Evolutionary conservation across 139 green algal genomes (phyloP), one percentile per base, ranked within the genome.

Genomic region (Penium margaritaceum): DNA sequence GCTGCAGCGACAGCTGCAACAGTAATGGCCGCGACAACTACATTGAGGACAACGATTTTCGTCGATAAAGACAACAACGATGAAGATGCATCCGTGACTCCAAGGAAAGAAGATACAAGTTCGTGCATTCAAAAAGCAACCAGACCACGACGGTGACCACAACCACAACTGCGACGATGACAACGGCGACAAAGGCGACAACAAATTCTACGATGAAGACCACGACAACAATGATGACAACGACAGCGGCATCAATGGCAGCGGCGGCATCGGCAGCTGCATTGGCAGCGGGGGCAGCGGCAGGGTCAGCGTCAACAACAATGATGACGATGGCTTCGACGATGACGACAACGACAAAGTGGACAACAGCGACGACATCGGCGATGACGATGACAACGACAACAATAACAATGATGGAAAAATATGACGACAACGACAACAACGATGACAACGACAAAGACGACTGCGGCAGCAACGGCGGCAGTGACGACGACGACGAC

Each of bases 61-160:
- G 24, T 24, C 62, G 62, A 70, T 15, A 70, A 70, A 14, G 62
- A 70, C 62, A 54, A 70, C 62, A 70, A 70, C 62, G 19, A 62
- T 15, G 62, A n/a, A n/a, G n/a, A n/a, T n/a, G n/a, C n/a, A n/a
- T n/a, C n/a, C n/a, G n/a, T n/a, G n/a, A n/a, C n/a, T n/a, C n/a
- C n/a, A n/a, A n/a, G n/a, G n/a, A n/a, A n/a, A n/a, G n/a, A n/a
- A n/a, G n/a, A n/a, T n/a, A n/a, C n/a, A n/a, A n/a, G n/a, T n/a
- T n/a, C n/a, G n/a, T n/a, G n/a, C n/a, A n/a, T n/a, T n/a, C n/a
- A n/a, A n/a, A n/a, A n/a, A n/a, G n/a, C n/a, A n/a, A n/a, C n/a
- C n/a, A n/a, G n/a, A 70, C 62, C 12, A 70, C 62, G 62, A 70
- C 62, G 19, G 17, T 12, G 62, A 57, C 62, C 12, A 62, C 62